Percentiles rank a stretch among this genome's conserved stretches.
Conservation (phyloP, 2,329 filamentous ascomycete genomes). For the Claviceps sp. region DNA sequence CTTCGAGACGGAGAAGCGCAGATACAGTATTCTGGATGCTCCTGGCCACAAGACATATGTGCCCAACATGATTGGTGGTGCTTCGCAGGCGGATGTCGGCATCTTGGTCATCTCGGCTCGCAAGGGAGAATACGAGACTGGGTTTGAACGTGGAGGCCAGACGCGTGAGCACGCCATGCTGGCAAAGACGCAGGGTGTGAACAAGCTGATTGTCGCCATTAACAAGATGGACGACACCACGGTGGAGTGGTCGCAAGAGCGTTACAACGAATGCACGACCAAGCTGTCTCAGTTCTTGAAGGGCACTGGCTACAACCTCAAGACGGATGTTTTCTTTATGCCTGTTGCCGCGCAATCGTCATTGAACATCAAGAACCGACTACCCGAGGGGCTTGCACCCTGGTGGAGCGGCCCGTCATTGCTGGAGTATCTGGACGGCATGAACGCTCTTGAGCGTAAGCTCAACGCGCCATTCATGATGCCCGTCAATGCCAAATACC, state of each 20-base stretch:
- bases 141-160: conserved; percentile 91
- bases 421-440: conserved; percentile 87
- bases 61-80: conserved; percentile 94
- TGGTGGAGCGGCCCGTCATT: conserved; percentile 88
- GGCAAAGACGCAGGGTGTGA: conserved; percentile 95
- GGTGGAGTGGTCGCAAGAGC: conserved; percentile 86
- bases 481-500: conserved; percentile 91
- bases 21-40: conserved; percentile 93
- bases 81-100: conserved; percentile 84
- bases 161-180: conserved; percentile 96
- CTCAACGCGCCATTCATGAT: conserved; percentile 99
- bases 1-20: conserved; percentile 92
- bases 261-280: conserved; percentile 83
- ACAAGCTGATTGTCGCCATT: conserved; percentile 86
- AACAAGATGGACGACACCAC: conserved; percentile 99
- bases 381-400: conserved; percentile 60
- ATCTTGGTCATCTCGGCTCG: conserved; percentile 91
- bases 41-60: conserved; percentile 98
- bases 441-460: conserved; percentile 89
- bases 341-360: conserved; percentile 84
- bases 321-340: conserved; percentile 90
- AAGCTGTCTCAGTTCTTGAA: conserved; percentile 85
- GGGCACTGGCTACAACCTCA: conserved; percentile 84
- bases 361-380: conserved; percentile 74
- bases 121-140: conserved; percentile 98